A percentile compares a stretch with the other conserved stretches of the same genome.
Evolutionary conservation across 2,329 filamentous ascomycete genomes (phyloP).

Genomic region (Aspergillus japonicus): DNA sequence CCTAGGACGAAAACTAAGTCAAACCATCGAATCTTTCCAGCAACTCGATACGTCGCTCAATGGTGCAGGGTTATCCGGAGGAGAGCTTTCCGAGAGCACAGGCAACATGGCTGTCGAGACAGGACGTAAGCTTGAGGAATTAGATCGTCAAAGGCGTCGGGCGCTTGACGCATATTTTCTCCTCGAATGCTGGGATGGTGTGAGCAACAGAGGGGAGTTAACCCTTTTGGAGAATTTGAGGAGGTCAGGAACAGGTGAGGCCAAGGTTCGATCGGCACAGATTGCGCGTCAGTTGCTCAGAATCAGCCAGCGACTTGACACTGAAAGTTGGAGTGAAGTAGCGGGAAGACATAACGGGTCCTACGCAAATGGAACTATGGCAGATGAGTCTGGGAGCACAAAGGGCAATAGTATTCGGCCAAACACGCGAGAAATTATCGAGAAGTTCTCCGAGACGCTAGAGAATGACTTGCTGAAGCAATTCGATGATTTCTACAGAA

Average conservation of each 20-base stretch:
- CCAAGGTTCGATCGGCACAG: slow-evolving; percentile 89
- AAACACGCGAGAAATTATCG: slow-evolving; percentile 83
- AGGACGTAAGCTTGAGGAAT: slow-evolving; percentile 86
- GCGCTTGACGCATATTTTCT: slow-evolving; percentile 93
- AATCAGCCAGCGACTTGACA: slow-evolving; percentile 88
- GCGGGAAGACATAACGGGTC: slow-evolving; percentile 55
- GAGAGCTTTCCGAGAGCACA: slow-evolving; percentile 49
- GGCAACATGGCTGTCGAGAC: slow-evolving; percentile 94
- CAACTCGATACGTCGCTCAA: slow-evolving; percentile 81
- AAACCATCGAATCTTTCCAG: slow-evolving; percentile 90
- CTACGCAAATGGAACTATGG: slow-evolving; percentile 23
- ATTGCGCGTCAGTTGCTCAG: slow-evolving; percentile 91
- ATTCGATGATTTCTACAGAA: slow-evolving; percentile 94
- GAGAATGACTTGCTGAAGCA: slow-evolving; percentile 94
- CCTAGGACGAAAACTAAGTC: slow-evolving; percentile 82
- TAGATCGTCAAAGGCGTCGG: slow-evolving; percentile 85
- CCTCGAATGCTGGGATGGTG: slow-evolving; percentile 95
- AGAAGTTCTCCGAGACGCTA: slow-evolving; percentile 93
- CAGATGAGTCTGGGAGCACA: slow-evolving; percentile 53
- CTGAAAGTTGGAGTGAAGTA: slow-evolving; percentile 63
- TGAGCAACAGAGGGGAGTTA: slow-evolving; percentile 84
- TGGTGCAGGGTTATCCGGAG: slow-evolving; percentile 47
- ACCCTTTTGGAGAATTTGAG: slow-evolving; percentile 86
- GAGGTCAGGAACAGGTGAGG: slow-evolving; percentile 78
- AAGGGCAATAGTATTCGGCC: slow-evolving; percentile 43